A percentile compares a stretch with the other conserved stretches of the same genome.
Evolutionary conservation across 2,329 filamentous ascomycete genomes (phyloP).

Genomic region (Fusarium keratoplasticum): DNA sequence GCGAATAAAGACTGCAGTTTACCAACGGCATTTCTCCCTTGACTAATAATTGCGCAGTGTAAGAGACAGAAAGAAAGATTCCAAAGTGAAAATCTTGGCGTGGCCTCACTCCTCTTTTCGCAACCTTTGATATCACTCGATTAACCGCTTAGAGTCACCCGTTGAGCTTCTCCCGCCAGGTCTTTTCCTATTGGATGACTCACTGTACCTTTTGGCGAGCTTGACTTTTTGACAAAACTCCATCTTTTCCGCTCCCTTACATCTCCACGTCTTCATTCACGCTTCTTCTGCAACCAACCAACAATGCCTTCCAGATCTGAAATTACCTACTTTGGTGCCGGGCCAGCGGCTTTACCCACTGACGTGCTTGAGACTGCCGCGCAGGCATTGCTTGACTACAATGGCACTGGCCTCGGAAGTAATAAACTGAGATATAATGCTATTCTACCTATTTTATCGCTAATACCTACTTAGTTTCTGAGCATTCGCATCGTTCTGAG

Average conservation of each 20-base stretch:
- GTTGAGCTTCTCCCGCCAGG: slow-evolving; percentile 21
- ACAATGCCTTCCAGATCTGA: slow-evolving; percentile 79
- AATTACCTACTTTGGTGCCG: slow-evolving; percentile 89
- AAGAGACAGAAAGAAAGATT: not conserved
- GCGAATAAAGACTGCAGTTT: slow-evolving; percentile 33
- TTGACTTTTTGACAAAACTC: slow-evolving; percentile 19
- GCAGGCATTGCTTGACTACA: not conserved
- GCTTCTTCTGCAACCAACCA: slow-evolving; percentile 8
- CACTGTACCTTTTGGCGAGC: slow-evolving; percentile 21
- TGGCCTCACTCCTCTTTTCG: not conserved
- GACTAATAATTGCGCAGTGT: slow-evolving; percentile 10
- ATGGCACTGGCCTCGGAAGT: too few relatives aligned
- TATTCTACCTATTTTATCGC: too few relatives aligned
- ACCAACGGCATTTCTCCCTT: slow-evolving; percentile 2
- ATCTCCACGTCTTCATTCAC: slow-evolving; percentile 5
- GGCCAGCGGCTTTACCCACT: slow-evolving; percentile 88
- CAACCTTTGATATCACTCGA: slow-evolving; percentile 4
- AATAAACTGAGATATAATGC: too few relatives aligned
- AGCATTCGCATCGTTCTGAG: slow-evolving; percentile 79
- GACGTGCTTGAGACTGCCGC: slow-evolving; percentile 80
- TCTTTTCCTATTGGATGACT: slow-evolving; percentile 43
- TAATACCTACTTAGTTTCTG: too few relatives aligned
- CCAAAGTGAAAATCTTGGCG: not conserved
- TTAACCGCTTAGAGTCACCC: slow-evolving; percentile 22
- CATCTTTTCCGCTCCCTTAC: slow-evolving; percentile 21